Evolutionary conservation across 129 eudicot species (phyloP).

Genomic region (Arctium lappa): DNA sequence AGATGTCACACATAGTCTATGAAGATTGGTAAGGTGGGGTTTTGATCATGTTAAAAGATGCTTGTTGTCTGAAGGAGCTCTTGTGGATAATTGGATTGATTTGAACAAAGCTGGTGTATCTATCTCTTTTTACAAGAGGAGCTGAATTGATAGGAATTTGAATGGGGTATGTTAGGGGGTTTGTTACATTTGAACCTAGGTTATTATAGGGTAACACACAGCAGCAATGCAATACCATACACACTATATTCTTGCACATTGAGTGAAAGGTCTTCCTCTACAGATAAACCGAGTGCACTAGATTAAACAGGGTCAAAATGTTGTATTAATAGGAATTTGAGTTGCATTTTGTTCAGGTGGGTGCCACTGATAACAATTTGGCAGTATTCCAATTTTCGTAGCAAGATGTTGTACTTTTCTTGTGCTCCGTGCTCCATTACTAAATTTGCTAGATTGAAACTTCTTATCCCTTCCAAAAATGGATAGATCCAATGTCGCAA

Average conservation of each 20-base stretch:
- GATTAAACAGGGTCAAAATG: not conserved
- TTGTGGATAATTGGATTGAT: not conserved
- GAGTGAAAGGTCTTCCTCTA: not conserved
- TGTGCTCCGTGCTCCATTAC: not conserved
- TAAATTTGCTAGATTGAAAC: not conserved
- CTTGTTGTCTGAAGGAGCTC: not conserved
- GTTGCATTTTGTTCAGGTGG: not conserved
- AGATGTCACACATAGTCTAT: not conserved
- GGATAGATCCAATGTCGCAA: not conserved
- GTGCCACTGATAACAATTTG: not conserved
- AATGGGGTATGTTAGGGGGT: not conserved
- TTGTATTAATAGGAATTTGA: not conserved
- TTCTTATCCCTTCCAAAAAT: not conserved
- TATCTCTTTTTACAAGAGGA: not conserved
- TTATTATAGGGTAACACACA: not conserved
- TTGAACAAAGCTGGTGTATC: not conserved
- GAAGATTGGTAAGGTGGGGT: not conserved
- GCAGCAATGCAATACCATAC: not conserved
- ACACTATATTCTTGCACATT: not conserved
- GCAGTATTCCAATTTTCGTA: not conserved
- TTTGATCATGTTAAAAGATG: constrained; percentile 7
- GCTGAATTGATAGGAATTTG: not conserved
- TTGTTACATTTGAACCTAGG: not conserved
- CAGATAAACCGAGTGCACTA: not conserved
- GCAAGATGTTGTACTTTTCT: not conserved